Evolutionary conservation across 2,329 filamentous ascomycete genomes (phyloP), one percentile per base, ranked within the genome.

Genomic region (Sordariomycetes sp.): DNA sequence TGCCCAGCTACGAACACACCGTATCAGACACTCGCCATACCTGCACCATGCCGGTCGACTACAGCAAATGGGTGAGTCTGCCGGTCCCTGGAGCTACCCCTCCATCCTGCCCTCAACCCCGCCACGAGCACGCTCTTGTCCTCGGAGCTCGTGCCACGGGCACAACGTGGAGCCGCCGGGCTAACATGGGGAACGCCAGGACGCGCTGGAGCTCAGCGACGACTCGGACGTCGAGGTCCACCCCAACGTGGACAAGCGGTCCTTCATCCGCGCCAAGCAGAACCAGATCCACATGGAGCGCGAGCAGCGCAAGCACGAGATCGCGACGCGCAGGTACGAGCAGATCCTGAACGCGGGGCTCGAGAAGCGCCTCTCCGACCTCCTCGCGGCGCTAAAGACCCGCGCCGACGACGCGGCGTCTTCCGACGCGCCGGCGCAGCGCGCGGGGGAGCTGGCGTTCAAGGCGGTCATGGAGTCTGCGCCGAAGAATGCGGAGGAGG

Each of bases 181-280:
- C 62, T 63, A 55, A 62, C 55, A 36, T 48, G 50, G 20, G 6
- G 17, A n/a, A 10, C 56, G 58, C 20, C 56, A 89, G 85, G 88
- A 97, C 69, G 86, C 87, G 59, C 82, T 99, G 67, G 94, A 99
- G 83, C 85, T 99, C 68, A 96, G 90, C 67, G 94, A 99, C 72
- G 94, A 99, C 73, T 96, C 90, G 55, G 94, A 99, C 67, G 86
- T 99, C 65, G 94, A 99, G 74, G 94, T 97, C 55, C 94, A 99
- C 72, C 94, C 94, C 60, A 99, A 99, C 69, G 94, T 99, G 69
- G 94, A 99, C 76, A 99, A 99, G 72, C 84, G 87, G 55, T 97
- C 92, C 60, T 99, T 99, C 72, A 99, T 99, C 70, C 89, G 92
- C 62, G 95, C 94, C 62, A 99, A 99, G 74, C 94, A 97, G 75